Evolutionary conservation across 2,329 filamentous ascomycete genomes (phyloP).

Genomic region (Pezicula carpinea): DNA sequence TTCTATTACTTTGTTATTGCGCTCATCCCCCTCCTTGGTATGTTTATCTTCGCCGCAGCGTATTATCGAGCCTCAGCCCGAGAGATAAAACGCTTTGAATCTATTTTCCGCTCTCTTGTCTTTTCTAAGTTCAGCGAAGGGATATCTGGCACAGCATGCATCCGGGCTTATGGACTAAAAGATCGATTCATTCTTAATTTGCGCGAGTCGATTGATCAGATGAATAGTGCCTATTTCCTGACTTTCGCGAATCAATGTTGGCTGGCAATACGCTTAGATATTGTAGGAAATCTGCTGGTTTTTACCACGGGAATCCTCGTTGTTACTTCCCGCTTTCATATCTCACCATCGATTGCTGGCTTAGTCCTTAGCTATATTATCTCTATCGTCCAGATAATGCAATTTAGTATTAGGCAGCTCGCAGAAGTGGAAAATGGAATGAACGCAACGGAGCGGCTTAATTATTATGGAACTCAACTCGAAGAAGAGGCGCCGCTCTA

Average conservation of each 20-base stretch:
- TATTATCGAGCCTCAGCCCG: slow-evolving; percentile 78
- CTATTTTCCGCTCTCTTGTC: slow-evolving; percentile 79
- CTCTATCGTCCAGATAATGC: slow-evolving; percentile 89
- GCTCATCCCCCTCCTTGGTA: slow-evolving; percentile 51
- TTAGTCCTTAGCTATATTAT: slow-evolving; percentile 92
- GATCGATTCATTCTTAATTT: slow-evolving; percentile 69
- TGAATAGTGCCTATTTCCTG: slow-evolving; percentile 91
- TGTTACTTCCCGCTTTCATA: slow-evolving; percentile 82
- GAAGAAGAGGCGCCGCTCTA: slow-evolving; percentile 83
- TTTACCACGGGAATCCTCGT: slow-evolving; percentile 87
- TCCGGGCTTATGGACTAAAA: slow-evolving; percentile 83
- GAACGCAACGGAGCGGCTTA: slow-evolving; percentile 89
- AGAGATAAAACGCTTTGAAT: slow-evolving; percentile 91
- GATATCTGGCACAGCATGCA: slow-evolving; percentile 76
- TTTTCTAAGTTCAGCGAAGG: slow-evolving; percentile 92
- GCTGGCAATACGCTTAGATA: slow-evolving; percentile 80
- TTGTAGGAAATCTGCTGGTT: slow-evolving; percentile 74
- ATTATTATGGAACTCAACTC: slow-evolving; percentile 82
- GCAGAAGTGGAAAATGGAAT: slow-evolving; percentile 97
- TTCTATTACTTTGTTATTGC: slow-evolving; percentile 70
- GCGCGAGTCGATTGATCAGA: slow-evolving; percentile 72
- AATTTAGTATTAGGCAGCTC: slow-evolving; percentile 89
- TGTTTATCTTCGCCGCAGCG: slow-evolving; percentile 57
- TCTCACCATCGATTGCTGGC: slow-evolving; percentile 79
- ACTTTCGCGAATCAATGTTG: slow-evolving; percentile 95